phyloP scores from a whole-genome alignment of 495 filamentous ascomycete species.

The Aspergillus nanangensis region DNA sequence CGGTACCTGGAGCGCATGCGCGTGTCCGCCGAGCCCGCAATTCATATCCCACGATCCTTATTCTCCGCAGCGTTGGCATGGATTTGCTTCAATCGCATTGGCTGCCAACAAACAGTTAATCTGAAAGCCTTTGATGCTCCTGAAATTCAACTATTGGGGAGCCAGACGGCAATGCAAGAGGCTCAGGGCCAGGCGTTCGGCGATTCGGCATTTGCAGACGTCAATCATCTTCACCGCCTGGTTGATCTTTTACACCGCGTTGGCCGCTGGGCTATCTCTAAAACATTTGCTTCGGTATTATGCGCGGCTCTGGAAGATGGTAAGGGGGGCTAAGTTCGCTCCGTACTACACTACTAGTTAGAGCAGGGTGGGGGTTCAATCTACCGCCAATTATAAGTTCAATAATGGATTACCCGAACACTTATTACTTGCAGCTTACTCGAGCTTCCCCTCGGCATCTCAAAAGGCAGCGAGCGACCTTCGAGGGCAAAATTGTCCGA shows the following conservation, averaged over 20 bases:
- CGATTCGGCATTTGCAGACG: conserved; percentile 6
- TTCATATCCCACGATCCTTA: conserved; percentile 24
- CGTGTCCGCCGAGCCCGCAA: conserved; percentile 24
- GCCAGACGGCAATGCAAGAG: neutral
- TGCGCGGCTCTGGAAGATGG: conserved; percentile 13
- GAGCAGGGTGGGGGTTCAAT: no score
- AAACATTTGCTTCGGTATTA: conserved; percentile 21
- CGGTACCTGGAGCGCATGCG: conserved; percentile 19
- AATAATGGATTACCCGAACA: no score
- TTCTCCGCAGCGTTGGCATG: conserved; percentile 20
- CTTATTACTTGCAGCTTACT: no score
- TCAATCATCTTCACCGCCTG: conserved; percentile 18
- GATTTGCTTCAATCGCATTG: conserved; percentile 16
- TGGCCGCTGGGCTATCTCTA: conserved; percentile 31
- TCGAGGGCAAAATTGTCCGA: no score
- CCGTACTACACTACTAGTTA: no score
- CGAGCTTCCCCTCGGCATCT: no score
- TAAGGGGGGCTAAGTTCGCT: neutral
- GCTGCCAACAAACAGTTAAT: conserved; percentile 5
- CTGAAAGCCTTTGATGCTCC: conserved; percentile 14
- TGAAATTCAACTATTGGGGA: conserved; percentile 15
- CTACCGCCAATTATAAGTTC: no score
- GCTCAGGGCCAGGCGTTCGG: conserved; percentile 1
- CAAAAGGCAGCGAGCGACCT: no score
- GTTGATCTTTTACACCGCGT: conserved; percentile 29